Conservation (phyloP, 306 rosid genomes). For the Alnus glutinosa region DNA sequence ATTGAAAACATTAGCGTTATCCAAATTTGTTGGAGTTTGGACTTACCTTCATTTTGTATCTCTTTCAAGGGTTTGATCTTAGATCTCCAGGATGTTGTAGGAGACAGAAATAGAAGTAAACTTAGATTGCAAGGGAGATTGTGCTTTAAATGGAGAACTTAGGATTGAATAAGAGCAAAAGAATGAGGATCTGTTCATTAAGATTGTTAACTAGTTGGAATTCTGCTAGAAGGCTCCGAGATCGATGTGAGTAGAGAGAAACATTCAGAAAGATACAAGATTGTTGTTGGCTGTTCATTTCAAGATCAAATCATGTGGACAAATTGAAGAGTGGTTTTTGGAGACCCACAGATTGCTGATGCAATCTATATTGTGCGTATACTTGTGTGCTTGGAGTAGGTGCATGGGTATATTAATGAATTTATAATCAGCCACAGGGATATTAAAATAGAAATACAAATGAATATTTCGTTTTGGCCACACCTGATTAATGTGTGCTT, state of each 20-base stretch:
- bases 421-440: neutral
- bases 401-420: slow-evolving; percentile 20
- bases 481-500: slow-evolving; percentile 1
- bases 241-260: slow-evolving; percentile 56
- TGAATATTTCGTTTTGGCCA: neutral
- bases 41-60: slow-evolving; percentile 80
- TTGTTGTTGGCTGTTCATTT: slow-evolving; percentile 76
- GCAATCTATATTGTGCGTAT: slow-evolving; percentile 38
- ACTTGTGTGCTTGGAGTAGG: slow-evolving; percentile 33
- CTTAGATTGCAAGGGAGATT: slow-evolving; percentile 37
- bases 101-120: slow-evolving; percentile 36
- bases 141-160: slow-evolving; percentile 25
- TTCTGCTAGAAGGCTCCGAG: slow-evolving; percentile 56
- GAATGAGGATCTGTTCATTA: slow-evolving; percentile 30
- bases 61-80: slow-evolving; percentile 39
- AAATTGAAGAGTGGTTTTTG: slow-evolving; percentile 45
- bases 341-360: slow-evolving; percentile 34
- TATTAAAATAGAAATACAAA: neutral
- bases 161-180: slow-evolving; percentile 40
- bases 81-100: slow-evolving; percentile 33
- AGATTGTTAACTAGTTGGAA: slow-evolving; percentile 48
- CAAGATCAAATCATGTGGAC: slow-evolving; percentile 68
- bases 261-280: slow-evolving; percentile 87
- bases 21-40: slow-evolving; percentile 28
- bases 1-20: slow-evolving; percentile 23